Conservation (phyloP, 805 yeast species). For the Suhomyces sp. region DNA sequence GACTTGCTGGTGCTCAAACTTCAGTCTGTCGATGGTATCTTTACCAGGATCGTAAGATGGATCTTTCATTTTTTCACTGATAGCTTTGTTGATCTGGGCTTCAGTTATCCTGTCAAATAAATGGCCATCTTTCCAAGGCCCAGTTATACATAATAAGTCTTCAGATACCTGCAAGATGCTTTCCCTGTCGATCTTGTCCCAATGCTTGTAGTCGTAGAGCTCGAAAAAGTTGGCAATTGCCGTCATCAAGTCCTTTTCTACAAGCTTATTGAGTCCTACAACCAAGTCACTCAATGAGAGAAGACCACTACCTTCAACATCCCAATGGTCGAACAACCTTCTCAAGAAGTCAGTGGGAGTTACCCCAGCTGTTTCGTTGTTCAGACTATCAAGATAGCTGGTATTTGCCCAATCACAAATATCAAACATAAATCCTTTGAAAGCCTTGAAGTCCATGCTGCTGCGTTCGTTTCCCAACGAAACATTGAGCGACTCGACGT, state of each 20-base stretch:
- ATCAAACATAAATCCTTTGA: slow-evolving; percentile 70
- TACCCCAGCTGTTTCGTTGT: slow-evolving; percentile 12
- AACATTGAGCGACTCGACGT: slow-evolving; percentile 63
- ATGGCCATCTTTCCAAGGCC: slow-evolving; percentile 78
- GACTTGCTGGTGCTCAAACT: slow-evolving; percentile 60
- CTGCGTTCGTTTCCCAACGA: slow-evolving; percentile 49
- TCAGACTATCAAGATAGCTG: slow-evolving; percentile 13
- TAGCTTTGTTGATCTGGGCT: slow-evolving; percentile 58
- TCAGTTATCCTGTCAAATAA: slow-evolving; percentile 64
- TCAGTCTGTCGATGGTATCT: slow-evolving; percentile 59
- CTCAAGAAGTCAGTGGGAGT: slow-evolving; percentile 41
- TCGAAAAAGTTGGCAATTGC: slow-evolving; percentile 75
- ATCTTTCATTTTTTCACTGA: slow-evolving; percentile 59
- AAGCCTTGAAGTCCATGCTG: slow-evolving; percentile 73
- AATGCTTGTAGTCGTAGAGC: slow-evolving; percentile 60
- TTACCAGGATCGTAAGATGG: slow-evolving; percentile 26
- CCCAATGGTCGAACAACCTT: slow-evolving; percentile 72
- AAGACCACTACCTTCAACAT: slow-evolving; percentile 48
- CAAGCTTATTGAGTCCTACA: slow-evolving; percentile 65
- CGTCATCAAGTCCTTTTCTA: slow-evolving; percentile 73
- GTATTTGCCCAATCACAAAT: slow-evolving; percentile 69
- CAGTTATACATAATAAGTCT: slow-evolving; percentile 75
- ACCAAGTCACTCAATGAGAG: slow-evolving; percentile 69
- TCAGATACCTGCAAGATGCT: slow-evolving; percentile 83
- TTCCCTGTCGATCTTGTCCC: slow-evolving; percentile 68